These are phyloP conservation scores for Chaetomium globosum DNA, from an alignment of 2,329 filamentous ascomycete species.

Conservation along the genomic window DNA sequence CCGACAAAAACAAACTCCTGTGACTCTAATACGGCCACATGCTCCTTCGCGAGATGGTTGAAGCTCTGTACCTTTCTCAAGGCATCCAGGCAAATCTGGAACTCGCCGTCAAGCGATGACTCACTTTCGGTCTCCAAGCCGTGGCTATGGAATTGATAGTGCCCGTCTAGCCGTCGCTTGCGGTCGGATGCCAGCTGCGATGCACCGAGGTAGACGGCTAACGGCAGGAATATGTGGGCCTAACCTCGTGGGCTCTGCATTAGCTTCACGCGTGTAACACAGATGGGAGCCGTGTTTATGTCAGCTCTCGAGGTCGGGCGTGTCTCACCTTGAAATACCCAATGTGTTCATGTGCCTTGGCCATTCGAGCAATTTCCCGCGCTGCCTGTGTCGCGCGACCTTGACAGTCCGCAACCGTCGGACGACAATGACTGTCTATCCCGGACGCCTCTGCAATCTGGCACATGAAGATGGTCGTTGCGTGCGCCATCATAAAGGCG, in stretches of 20 bases:
- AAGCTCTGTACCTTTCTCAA: slow-evolving; percentile 35
- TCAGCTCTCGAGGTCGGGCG: not conserved
- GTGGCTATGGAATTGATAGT: slow-evolving; percentile 10
- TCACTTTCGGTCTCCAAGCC: slow-evolving; percentile 17
- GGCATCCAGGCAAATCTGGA: slow-evolving; percentile 31
- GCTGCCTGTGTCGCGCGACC: slow-evolving; percentile 31
- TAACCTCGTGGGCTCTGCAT: slow-evolving; percentile 24
- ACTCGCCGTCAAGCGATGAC: slow-evolving; percentile 14
- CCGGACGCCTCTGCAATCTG: slow-evolving; percentile 29
- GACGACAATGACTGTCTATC: slow-evolving; percentile 20
- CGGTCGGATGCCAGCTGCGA: slow-evolving; percentile 25
- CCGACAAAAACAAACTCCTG: slow-evolving; percentile 23
- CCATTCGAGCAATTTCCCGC: slow-evolving; percentile 32
- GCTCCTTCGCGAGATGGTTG: slow-evolving; percentile 34
- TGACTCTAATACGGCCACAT: slow-evolving; percentile 30
- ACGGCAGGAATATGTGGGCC: slow-evolving; percentile 36
- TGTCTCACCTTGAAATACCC: slow-evolving; percentile 36
- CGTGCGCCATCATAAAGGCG: slow-evolving; percentile 34
- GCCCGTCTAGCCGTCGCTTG: not conserved
- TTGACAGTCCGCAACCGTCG: slow-evolving; percentile 24
- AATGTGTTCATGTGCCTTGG: slow-evolving; percentile 35
- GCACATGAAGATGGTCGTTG: slow-evolving; percentile 33
- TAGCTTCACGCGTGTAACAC: slow-evolving; percentile 16
- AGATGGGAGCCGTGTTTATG: not conserved
- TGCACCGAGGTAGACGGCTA: slow-evolving; percentile 30